Conservation (phyloP, 208 protist species). For the Leishmania martiniquensis region DNA sequence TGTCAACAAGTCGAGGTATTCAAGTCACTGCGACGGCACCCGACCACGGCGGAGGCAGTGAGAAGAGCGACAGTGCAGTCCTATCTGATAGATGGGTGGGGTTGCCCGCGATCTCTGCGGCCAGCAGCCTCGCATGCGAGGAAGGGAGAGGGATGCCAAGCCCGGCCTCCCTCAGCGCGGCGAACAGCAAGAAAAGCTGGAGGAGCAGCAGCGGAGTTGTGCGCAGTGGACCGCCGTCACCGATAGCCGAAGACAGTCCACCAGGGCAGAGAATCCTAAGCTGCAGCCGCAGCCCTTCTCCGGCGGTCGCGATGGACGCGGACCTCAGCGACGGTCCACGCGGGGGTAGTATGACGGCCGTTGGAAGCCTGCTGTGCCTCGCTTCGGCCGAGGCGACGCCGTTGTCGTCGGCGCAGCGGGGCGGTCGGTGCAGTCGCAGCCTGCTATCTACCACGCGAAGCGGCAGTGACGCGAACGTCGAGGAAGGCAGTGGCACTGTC, state of each 20-base stretch:
- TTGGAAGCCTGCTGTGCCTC: neutral
- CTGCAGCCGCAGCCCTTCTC: neutral
- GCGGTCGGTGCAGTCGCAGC: neutral
- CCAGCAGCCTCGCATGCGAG: neutral
- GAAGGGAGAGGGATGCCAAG: neutral
- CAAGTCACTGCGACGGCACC: neutral
- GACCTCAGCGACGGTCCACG: neutral
- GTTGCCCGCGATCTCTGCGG: neutral
- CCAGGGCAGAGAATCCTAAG: neutral
- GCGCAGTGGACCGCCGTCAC: neutral
- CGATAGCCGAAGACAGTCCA: neutral
- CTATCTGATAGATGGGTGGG: neutral
- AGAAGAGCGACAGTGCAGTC: constrained; percentile 1
- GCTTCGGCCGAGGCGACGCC: neutral
- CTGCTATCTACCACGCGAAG: neutral
- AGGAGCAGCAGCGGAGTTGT: neutral
- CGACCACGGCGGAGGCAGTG: neutral
- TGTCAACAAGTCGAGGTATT: neutral
- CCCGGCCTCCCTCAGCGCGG: too few relatives aligned
- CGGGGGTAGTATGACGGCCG: neutral
- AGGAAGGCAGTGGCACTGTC: too few relatives aligned
- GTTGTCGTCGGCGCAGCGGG: neutral
- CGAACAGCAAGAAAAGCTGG: neutral
- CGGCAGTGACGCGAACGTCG: neutral
- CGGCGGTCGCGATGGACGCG: neutral